Base-by-base conservation (phyloP, 2,329 filamentous ascomycete species). In the Trichoderma sp. region DNA sequence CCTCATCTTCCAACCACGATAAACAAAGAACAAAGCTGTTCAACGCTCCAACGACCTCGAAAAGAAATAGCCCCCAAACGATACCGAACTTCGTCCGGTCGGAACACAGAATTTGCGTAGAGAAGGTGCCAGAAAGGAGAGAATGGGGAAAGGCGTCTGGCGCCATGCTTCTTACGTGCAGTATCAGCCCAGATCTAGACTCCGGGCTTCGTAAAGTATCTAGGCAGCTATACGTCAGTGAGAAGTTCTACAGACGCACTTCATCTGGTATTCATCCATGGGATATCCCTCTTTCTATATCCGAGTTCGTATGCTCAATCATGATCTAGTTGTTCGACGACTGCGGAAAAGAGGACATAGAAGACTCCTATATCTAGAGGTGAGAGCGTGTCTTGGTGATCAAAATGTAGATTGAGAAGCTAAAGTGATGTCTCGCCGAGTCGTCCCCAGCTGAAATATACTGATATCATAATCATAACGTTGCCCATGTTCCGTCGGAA, bases 401-500 rank as follows among this genome's bases (percentile, higher is more conserved):
- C 34, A 61, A 45, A 61, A 30, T 52, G 58, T 52, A 43, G 28
- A 52, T 45, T 17, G 39, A 19, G 48, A 52, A 61, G 58, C 58
- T 45, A 52, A 61, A 44, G 21, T 45, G 21, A 34, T 61, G 21
- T 43, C 24, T 10, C 43, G 58, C 48, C 30, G 24, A 44, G 12
- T 21, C 4, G 9, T 21, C 3, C 19, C 45, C 24, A 52, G n/a
- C 48, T 45, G 24, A 52, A 34, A 28, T 30, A 52, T 61, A 52
- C 45, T 39, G 21, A 58, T n/a, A 51, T 52, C 58, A 52, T 61
- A 34, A 61, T 61, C 58, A 19, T 61, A 61, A 61, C 26, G 48
- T 52, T 44, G 48, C 39, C 58, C 58, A 61, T 52, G n/a, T 61
- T 61, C 52, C 51, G 43, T 57, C 52, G 39, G 52, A 57, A 63